These are phyloP conservation scores for Hypoxylon sp. DNA, from an alignment of 2,329 filamentous ascomycete species.

Conservation along the genomic window DNA sequence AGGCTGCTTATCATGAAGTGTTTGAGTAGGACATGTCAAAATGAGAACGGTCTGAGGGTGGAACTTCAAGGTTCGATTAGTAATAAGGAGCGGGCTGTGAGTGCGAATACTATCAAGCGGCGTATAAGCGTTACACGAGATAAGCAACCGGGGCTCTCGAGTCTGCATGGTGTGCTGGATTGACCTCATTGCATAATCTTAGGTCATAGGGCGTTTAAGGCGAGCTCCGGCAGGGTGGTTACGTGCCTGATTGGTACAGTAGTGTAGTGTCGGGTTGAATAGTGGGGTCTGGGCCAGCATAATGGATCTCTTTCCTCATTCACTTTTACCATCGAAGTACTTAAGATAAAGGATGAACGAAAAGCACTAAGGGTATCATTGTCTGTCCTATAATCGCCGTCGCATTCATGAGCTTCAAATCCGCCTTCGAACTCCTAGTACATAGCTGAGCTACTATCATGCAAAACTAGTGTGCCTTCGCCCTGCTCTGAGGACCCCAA, in stretches of 20 bases:
- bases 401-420: slow-evolving; percentile 24
- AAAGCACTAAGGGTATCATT: slow-evolving; percentile 50
- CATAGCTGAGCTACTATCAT: slow-evolving; percentile 1
- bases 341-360: background rate
- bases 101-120: slow-evolving; percentile 11
- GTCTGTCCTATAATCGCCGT: slow-evolving; percentile 24
- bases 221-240: slow-evolving; percentile 19
- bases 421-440: slow-evolving; percentile 20
- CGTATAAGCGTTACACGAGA: slow-evolving; percentile 6
- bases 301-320: slow-evolving; percentile 8
- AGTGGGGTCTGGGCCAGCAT: slow-evolving; percentile 15
- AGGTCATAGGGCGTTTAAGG: slow-evolving; percentile 16
- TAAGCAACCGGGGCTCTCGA: slow-evolving; percentile 5
- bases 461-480: slow-evolving; percentile 69
- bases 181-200: slow-evolving; percentile 33
- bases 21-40: background rate
- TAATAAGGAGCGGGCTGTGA: slow-evolving; percentile 28
- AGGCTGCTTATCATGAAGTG: background rate
- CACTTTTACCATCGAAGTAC: slow-evolving; percentile 14
- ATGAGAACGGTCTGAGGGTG: background rate
- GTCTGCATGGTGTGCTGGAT: slow-evolving; percentile 27
- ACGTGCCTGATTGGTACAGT: slow-evolving; percentile 1
- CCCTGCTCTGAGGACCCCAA: slow-evolving; percentile 86
- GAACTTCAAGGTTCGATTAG: slow-evolving; percentile 17
- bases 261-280: background rate